Conservation (phyloP, 164 flowering plant species). For the Aristolochia californica region DNA sequence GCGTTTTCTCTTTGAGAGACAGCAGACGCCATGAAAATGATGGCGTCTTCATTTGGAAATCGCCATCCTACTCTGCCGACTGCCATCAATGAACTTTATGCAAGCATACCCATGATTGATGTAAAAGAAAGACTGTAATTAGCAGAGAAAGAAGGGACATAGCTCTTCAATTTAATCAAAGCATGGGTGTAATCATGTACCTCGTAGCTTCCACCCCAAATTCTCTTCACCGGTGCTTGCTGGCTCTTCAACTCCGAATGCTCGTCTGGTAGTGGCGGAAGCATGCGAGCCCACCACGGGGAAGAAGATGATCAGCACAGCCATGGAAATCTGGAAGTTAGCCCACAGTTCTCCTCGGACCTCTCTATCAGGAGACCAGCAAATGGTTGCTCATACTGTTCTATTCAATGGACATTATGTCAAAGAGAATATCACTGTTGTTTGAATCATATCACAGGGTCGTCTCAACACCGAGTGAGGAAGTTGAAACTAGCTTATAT, state of each 20-base stretch:
- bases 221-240: background rate
- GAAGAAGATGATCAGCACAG: slow-evolving; percentile 42
- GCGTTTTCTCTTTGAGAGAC: no score
- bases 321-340: slow-evolving; percentile 61
- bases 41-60: no score
- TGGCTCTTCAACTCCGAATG: background rate
- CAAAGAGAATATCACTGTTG: no score
- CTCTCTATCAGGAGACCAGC: slow-evolving; percentile 39
- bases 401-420: slow-evolving; percentile 53
- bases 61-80: no score
- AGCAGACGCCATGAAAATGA: no score
- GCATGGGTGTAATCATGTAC: background rate
- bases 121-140: no score
- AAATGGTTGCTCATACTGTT: slow-evolving; percentile 24
- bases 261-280: slow-evolving; percentile 39
- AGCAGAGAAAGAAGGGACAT: background rate
- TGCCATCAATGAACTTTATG: no score
- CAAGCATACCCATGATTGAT: no score
- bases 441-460: no score
- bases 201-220: background rate
- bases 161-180: no score
- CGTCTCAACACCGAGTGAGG: no score
- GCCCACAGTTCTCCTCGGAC: slow-evolving; percentile 77
- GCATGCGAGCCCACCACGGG: slow-evolving; percentile 35
- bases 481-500: no score